Evolutionary conservation across 768 basidiomycete genomes (phyloP), one percentile per base, ranked within the genome.

Genomic region (Baorangia bicolor): DNA sequence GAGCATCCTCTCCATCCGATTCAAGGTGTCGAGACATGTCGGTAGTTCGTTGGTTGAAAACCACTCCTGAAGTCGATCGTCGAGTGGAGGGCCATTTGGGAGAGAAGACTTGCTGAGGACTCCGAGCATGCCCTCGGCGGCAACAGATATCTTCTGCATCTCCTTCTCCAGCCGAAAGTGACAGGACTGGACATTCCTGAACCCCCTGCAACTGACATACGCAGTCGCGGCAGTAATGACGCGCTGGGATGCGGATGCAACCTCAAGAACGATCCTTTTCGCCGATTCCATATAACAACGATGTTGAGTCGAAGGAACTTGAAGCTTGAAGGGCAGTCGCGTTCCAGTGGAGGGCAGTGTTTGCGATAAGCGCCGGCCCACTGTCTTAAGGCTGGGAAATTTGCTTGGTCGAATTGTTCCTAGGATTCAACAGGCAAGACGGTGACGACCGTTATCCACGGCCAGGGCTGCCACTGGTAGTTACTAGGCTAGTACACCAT

Each of bases 101-200:
- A 56, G 30, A 25, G 49, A 48, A 25, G 31, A 31, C 18, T 53
- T 39, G 25, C 11, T 23, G 25, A 59, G 57, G 5, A 60, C 20
- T 8, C 25, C 35, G 3, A 53, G 40, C 14, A 59, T 43, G 20
- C 45, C 40, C 10, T 33, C 5, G 1, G 46, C 51, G 5, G 47
- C 58, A 11, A 60, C 46, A n/a, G 20, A 44, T 34, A 59, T 49
- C 21, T 10, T 35, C 13, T 60, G 51, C 58, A 60, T 60, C 42
- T 59, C 58, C 35, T 49, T 53, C 38, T 59, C 58, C 11, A 59
- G 28, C 27, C 51, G 57, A 60, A 59, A 60, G 34, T 59, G 58
- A 48, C 51, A 37, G 5, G 51, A 33, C 2, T 41, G 46, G 37
- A 59, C 23, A 2, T 44, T 49, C 31, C n/a, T 41, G 42, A 28